Percentiles rank a stretch among this genome's conserved stretches.
Conservation (phyloP, 805 yeast species). For the Monosporozyma servazzii region DNA sequence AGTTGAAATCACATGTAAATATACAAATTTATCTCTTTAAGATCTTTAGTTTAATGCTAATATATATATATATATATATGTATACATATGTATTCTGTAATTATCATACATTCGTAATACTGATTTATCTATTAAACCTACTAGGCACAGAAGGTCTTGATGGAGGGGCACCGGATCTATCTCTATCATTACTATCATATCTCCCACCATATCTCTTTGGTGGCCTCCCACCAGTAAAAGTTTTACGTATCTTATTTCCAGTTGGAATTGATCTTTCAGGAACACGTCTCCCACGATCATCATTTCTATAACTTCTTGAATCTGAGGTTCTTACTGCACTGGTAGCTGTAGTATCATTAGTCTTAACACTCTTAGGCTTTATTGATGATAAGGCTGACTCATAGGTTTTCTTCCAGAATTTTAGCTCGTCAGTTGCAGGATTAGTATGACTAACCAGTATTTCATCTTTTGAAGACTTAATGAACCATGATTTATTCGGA, state of each 20-base stretch:
- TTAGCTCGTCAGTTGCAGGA: slow-evolving; percentile 6
- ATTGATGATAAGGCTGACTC: background rate
- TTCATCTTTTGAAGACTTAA: slow-evolving; percentile 16
- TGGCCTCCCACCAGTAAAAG: background rate
- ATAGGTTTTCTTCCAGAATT: slow-evolving; percentile 10
- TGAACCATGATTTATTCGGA: slow-evolving; percentile 20
- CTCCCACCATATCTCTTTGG: background rate
- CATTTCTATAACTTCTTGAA: background rate
- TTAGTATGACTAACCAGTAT: slow-evolving; percentile 7
- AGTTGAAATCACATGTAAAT: background rate
- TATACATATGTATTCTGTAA: slow-evolving; percentile 10
- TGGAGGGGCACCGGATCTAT: slow-evolving; percentile 3
- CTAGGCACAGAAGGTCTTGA: slow-evolving; percentile 7
- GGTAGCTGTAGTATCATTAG: background rate
- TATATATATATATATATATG: background rate
- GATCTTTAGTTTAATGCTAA: background rate
- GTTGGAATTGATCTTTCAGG: background rate
- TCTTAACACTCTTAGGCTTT: background rate
- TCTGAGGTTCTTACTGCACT: background rate
- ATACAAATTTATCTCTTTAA: background rate
- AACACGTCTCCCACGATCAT: background rate
- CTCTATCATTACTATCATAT: slow-evolving; percentile 2
- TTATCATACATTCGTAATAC: slow-evolving; percentile 5
- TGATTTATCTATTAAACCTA: slow-evolving; percentile 10
- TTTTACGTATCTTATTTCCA: background rate